A percentile compares a stretch with the other conserved stretches of the same genome.
Conservation (phyloP, 2,329 filamentous ascomycete species). For the Aspergillus cejpii region DNA sequence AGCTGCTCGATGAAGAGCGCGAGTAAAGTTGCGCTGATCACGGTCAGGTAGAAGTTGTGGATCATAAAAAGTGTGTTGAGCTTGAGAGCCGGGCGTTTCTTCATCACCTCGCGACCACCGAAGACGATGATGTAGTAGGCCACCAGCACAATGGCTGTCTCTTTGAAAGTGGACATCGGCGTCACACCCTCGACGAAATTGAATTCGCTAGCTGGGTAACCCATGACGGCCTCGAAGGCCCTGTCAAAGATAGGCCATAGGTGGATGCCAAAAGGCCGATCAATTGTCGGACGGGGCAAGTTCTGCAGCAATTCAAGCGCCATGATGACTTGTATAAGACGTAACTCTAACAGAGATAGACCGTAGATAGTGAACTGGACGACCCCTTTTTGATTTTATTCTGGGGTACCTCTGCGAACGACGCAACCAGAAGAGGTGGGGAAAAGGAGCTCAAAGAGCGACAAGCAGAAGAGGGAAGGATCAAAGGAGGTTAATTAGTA, state of each 20-base stretch:
- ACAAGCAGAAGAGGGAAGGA: conserved; percentile 36
- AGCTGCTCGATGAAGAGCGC: conserved; percentile 87
- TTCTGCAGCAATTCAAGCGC: conserved; percentile 44
- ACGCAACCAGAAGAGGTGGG: conserved; percentile 14
- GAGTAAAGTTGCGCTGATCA: conserved; percentile 73
- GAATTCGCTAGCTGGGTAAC: conserved; percentile 83
- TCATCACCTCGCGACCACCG: conserved; percentile 87
- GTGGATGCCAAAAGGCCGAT: conserved; percentile 83
- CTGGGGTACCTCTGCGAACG: conserved; percentile 2
- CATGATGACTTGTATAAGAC: conserved; percentile 35
- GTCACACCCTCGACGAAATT: conserved; percentile 73
- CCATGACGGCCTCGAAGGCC: conserved; percentile 66
- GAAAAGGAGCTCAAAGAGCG: conserved; percentile 5
- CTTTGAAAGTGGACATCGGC: conserved; percentile 81
- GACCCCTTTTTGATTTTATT: conserved; percentile 9
- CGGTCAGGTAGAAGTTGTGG: conserved; percentile 91
- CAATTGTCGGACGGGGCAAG: conserved; percentile 68
- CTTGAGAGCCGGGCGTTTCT: conserved; percentile 75
- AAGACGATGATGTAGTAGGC: conserved; percentile 93
- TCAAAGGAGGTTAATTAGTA: conserved; percentile 66
- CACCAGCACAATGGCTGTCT: conserved; percentile 71
- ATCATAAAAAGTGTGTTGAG: conserved; percentile 85
- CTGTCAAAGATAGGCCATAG: conserved; percentile 95
- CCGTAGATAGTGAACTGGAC: conserved; percentile 6
- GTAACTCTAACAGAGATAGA: not conserved